These are phyloP conservation scores for Phytophthora foliorum DNA, from an alignment of 352 stramenopile genomes.

Conservation along the genomic window DNA sequence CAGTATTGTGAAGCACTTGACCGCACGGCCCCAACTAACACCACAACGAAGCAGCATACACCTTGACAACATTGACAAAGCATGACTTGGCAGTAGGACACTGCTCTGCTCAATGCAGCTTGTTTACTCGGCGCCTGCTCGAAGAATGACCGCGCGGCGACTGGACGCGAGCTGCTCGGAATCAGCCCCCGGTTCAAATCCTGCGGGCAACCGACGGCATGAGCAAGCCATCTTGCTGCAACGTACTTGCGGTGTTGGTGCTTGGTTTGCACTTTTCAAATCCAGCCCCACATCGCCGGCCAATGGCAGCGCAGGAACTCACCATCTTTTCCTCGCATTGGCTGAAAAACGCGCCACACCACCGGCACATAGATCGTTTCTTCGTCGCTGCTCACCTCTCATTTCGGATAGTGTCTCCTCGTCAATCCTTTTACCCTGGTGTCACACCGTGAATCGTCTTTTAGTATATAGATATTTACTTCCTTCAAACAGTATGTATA, in stretches of 20 bases:
- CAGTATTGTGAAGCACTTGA: not conserved
- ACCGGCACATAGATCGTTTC: slow-evolving; percentile 26
- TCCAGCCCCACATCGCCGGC: slow-evolving; percentile 1
- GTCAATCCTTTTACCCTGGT: not conserved
- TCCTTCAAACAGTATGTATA: not conserved
- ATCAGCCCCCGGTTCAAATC: slow-evolving; percentile 19
- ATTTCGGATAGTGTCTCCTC: not conserved
- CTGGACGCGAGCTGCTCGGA: not conserved
- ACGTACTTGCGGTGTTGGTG: slow-evolving; percentile 20
- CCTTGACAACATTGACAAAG: too few relatives aligned
- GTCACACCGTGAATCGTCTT: not conserved
- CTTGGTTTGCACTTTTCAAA: slow-evolving; percentile 20
- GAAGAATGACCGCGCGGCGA: not conserved
- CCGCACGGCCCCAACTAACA: too few relatives aligned
- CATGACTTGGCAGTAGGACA: too few relatives aligned
- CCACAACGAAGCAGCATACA: too few relatives aligned
- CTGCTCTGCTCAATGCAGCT: not conserved
- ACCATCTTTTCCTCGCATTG: slow-evolving; percentile 32
- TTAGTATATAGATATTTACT: not conserved
- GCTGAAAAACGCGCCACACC: slow-evolving; percentile 29
- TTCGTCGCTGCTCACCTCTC: slow-evolving; percentile 5
- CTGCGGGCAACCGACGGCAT: slow-evolving; percentile 8
- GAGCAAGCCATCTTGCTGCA: slow-evolving; percentile 28
- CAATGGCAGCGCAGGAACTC: slow-evolving; percentile 5
- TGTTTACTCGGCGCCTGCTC: not conserved